Base-by-base conservation (phyloP, 1,284 basidiomycete species). In the Leccinum subspadiceum region DNA sequence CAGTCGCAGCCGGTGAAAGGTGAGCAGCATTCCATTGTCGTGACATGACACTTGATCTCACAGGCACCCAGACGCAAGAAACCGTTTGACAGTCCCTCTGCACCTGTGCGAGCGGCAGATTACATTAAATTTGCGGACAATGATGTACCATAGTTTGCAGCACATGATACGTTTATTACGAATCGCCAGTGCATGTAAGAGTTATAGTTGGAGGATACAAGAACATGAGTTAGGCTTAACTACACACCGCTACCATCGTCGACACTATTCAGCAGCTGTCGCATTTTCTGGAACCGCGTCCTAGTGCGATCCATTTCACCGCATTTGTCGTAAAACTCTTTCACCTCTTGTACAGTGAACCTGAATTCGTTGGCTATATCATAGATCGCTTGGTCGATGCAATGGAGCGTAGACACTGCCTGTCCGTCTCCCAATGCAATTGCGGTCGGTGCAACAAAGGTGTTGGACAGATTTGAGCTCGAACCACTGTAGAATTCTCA, bases 1-100 rank as follows among this genome's bases (percentile, higher is more conserved):
- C 93, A 46, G 85, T 91, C 20, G 97, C 97, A n/a, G 94, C 94
- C 3, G 97, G 97, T 22, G 97, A 99, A 77, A 93, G 89, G 94
- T 94, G 68, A 60, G 88, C 81, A 3, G 37, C 51, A 1, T 24
- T 44, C 3, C 12, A 39, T 39, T 56, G 35, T 52, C 31, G 51
- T 7, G 20, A 50, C 44, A 44, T 46, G 31, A 22, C 12, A 10
- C 26, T 3, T 64, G 48, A 67, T 51, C 37, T 53, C 31, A 39
- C 17, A 8, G 41, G 33, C 57, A 46, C 22, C 61, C 37, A 93
- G 92, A 73, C 84, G 87, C 66, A 81, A 85, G 54, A 92, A 90
- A 68, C 84, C 86, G 2, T 89, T 87, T 65, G 85, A 89, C 55
- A 92, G 89, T 65, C 91, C 91, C 24, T 84, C 89, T 26, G 91